Evolutionary conservation across 495 filamentous ascomycete genomes (phyloP).

Genomic region (Amphirosellinia nigrospora): DNA sequence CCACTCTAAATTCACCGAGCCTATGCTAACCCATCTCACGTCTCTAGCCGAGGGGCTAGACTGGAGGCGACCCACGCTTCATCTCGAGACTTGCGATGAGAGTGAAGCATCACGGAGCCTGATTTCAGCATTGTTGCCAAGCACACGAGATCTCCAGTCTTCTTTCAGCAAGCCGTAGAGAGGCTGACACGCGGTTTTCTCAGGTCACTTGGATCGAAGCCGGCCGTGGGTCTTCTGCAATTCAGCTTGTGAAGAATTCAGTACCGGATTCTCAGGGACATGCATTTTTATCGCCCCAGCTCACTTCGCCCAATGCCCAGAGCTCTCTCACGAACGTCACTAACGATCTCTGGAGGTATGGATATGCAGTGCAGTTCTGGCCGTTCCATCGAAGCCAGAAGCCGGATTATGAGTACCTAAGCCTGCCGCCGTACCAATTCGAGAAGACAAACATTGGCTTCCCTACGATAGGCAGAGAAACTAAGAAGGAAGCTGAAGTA

Average conservation of each 20-base stretch:
- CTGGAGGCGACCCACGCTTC: constrained; percentile 7
- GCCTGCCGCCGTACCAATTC: constrained; percentile 62
- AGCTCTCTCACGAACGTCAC: constrained; percentile 27
- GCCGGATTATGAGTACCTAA: constrained; percentile 35
- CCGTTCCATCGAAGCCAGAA: constrained; percentile 25
- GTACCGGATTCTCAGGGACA: constrained; percentile 10
- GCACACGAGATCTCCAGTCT: constrained; percentile 50
- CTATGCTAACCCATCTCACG: constrained; percentile 33
- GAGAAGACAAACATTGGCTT: constrained; percentile 43
- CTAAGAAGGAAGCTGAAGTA: constrained; percentile 18
- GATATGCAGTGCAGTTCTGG: constrained; percentile 25
- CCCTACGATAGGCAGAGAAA: constrained; percentile 21
- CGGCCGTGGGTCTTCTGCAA: constrained; percentile 36
- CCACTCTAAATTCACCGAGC: constrained; percentile 50
- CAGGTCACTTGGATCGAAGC: constrained; percentile 41
- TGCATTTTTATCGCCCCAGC: constrained; percentile 11
- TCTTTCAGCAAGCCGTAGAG: constrained; percentile 48
- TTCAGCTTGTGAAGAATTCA: constrained; percentile 31
- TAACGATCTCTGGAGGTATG: constrained; percentile 34
- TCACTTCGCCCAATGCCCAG: constrained; percentile 13
- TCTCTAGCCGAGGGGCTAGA: neutral
- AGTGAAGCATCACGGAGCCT: neutral
- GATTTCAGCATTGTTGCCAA: constrained; percentile 23
- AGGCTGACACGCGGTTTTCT: constrained; percentile 34
- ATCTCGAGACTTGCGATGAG: constrained; percentile 15